Conservation (phyloP, 208 protist species). For the Willaertia magna region DNA sequence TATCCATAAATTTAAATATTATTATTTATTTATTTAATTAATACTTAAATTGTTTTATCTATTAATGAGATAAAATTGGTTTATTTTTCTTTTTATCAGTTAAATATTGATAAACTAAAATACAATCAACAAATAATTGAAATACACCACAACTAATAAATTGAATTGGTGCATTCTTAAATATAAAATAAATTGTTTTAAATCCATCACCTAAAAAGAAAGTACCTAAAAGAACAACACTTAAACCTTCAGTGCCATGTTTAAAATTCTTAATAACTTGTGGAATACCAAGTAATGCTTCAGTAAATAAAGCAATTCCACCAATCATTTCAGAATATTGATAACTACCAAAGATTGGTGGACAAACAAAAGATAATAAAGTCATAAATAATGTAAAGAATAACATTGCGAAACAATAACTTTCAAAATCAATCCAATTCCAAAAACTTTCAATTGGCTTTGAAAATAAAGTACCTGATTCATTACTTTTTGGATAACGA, state of each 20-base stretch:
- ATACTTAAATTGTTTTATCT: too few species aligned
- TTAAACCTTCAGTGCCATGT: background rate
- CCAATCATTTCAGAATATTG: slow-evolving; percentile 8
- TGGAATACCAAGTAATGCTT: background rate
- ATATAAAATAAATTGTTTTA: slow-evolving; percentile 5
- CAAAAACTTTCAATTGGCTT: background rate
- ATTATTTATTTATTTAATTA: too few species aligned
- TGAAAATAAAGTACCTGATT: background rate
- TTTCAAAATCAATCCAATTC: background rate
- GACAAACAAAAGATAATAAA: background rate
- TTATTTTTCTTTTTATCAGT: background rate
- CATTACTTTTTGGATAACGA: background rate
- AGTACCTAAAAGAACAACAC: background rate
- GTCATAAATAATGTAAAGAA: background rate
- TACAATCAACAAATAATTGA: background rate
- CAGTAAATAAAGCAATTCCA: background rate
- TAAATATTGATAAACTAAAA: background rate
- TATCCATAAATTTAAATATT: background rate
- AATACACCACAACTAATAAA: background rate
- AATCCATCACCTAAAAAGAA: slow-evolving; percentile 7
- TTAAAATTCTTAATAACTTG: slow-evolving; percentile 2
- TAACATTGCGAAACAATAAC: background rate
- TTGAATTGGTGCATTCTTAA: background rate
- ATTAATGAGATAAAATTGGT: too few species aligned
- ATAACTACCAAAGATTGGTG: background rate